Evolutionary conservation across 2,329 filamentous ascomycete genomes (phyloP).

Genomic region (Ophiostoma triangulosporum): DNA sequence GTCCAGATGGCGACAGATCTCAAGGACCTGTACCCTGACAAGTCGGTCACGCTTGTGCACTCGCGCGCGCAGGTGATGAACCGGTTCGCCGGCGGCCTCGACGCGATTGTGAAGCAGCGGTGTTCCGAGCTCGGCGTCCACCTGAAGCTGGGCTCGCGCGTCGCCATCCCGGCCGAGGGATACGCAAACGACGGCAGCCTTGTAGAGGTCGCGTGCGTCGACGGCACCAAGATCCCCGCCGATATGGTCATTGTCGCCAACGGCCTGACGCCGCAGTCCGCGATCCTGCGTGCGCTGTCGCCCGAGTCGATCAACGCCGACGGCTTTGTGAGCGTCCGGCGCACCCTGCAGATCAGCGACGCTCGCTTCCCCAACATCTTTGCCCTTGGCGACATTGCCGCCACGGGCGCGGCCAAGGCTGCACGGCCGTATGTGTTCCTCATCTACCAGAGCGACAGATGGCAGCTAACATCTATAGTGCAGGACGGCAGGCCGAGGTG

Average conservation of each 20-base stretch:
- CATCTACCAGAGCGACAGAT: not conserved
- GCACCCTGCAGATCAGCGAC: constrained; percentile 11
- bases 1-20: constrained; percentile 14
- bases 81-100: constrained; percentile 9
- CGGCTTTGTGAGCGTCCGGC: constrained; percentile 8
- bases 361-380: constrained; percentile 33
- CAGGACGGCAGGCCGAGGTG: constrained; percentile 6
- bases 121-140: constrained; percentile 9
- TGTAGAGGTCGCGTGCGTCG: constrained; percentile 1
- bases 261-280: constrained; percentile 9
- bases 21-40: constrained; percentile 36
- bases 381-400: constrained; percentile 50
- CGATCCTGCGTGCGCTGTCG: constrained; percentile 5
- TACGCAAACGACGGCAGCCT: not conserved
- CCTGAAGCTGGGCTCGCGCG: constrained; percentile 8
- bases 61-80: constrained; percentile 34
- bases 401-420: constrained; percentile 29
- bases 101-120: constrained; percentile 8
- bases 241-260: constrained; percentile 8
- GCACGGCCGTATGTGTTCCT: constrained; percentile 3
- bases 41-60: constrained; percentile 43
- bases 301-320: constrained; percentile 4
- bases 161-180: not conserved
- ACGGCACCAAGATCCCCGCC: constrained; percentile 4
- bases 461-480: not conserved